phyloP scores from a whole-genome alignment of 2,329 filamentous ascomycete species.

The Beauveria varroae region DNA sequence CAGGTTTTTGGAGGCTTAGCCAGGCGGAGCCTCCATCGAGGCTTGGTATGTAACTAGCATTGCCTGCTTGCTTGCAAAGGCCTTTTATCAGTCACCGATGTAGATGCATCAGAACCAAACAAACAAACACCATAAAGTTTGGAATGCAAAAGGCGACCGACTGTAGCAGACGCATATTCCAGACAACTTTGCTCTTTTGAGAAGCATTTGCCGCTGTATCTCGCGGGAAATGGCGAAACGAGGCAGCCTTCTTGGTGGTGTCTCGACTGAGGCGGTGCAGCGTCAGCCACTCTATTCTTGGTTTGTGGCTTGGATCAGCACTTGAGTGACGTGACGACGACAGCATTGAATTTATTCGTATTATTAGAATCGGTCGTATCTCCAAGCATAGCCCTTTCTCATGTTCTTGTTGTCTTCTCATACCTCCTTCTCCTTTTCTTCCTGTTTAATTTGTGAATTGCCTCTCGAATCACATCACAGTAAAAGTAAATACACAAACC shows the following conservation, averaged over 20 bases:
- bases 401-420: not conserved
- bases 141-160: not conserved
- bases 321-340: conserved; percentile 4
- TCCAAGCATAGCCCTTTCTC: no score
- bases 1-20: conserved; percentile 1
- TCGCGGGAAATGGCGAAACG: not conserved
- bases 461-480: not conserved
- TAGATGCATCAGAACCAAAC: not conserved
- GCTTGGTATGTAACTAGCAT: not conserved
- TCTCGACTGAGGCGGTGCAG: conserved; percentile 3
- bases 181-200: not conserved
- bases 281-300: not conserved
- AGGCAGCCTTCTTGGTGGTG: not conserved
- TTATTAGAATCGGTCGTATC: not conserved
- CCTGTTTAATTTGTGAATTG: not conserved
- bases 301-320: conserved; percentile 8
- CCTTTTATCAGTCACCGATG: not conserved
- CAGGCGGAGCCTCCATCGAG: not conserved
- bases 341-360: not conserved
- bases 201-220: not conserved
- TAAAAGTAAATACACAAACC: not conserved
- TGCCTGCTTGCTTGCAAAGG: not conserved
- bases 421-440: not conserved
- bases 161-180: not conserved
- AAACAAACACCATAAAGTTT: not conserved